These are phyloP conservation scores for Stemphylium beticola DNA, from an alignment of 2,329 filamentous ascomycete genomes.

Conservation along the genomic window DNA sequence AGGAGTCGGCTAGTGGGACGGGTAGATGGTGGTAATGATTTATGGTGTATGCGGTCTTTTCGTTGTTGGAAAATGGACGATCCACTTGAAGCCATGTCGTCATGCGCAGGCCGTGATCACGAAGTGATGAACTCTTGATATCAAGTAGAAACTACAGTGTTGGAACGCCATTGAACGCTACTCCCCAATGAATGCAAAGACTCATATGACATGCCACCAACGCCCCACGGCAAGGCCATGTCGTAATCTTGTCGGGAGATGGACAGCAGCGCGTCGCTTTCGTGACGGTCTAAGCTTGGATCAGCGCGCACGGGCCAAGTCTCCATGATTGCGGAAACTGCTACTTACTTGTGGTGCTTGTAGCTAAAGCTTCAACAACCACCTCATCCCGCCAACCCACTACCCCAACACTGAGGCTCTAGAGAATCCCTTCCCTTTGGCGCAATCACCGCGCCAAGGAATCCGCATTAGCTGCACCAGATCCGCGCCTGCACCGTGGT, in stretches of 20 bases:
- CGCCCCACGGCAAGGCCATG: too few relatives aligned
- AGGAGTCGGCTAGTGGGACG: conserved; percentile 41
- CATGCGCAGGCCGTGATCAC: neutral
- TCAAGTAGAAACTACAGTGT: too few relatives aligned
- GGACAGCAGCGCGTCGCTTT: conserved; percentile 17
- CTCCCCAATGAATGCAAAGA: too few relatives aligned
- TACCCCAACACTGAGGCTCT: conserved; percentile 15
- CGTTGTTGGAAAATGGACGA: neutral
- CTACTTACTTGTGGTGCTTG: conserved; percentile 15
- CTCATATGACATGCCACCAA: too few relatives aligned
- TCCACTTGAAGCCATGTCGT: neutral
- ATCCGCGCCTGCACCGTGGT: conserved; percentile 49
- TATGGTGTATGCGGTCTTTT: neutral
- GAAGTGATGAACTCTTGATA: neutral
- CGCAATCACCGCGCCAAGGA: conserved; percentile 15
- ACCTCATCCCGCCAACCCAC: conserved; percentile 25
- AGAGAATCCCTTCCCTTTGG: conserved; percentile 12
- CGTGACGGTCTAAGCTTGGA: conserved; percentile 19
- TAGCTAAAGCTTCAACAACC: conserved; percentile 23
- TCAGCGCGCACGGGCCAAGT: conserved; percentile 14
- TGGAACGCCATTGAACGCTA: too few relatives aligned
- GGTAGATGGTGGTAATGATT: conserved; percentile 8
- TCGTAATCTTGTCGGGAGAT: neutral
- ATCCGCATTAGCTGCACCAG: conserved; percentile 22
- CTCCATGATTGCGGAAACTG: conserved; percentile 29